Evolutionary conservation across 2,329 filamentous ascomycete species (phyloP).

Genomic region (Xylaria polymorpha): DNA sequence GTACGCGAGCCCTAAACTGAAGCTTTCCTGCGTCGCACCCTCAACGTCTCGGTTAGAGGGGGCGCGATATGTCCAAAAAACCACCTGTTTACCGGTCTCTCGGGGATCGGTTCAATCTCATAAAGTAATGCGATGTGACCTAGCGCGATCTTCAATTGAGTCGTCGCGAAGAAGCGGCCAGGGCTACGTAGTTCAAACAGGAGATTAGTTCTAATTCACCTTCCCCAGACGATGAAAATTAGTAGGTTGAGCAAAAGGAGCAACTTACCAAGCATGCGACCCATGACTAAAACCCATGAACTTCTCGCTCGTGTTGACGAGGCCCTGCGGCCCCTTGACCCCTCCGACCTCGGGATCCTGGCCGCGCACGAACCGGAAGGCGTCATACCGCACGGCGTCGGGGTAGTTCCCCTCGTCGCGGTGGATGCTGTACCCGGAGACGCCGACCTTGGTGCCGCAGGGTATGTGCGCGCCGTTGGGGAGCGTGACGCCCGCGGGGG

Average conservation of each 20-base stretch:
- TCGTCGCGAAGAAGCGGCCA: slow-evolving; percentile 55
- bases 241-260: not conserved
- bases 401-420: slow-evolving; percentile 51
- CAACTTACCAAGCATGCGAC: slow-evolving; percentile 51
- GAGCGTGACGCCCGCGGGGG: slow-evolving; percentile 49
- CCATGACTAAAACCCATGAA: slow-evolving; percentile 55
- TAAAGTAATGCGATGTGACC: slow-evolving; percentile 51
- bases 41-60: slow-evolving; percentile 42
- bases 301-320: slow-evolving; percentile 50
- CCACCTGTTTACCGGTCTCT: slow-evolving; percentile 45
- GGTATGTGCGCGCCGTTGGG: slow-evolving; percentile 52
- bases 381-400: slow-evolving; percentile 51
- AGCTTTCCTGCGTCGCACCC: slow-evolving; percentile 40
- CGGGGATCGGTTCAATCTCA: slow-evolving; percentile 51
- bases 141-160: slow-evolving; percentile 54
- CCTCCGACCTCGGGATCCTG: not conserved
- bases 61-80: slow-evolving; percentile 49
- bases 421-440: slow-evolving; percentile 51
- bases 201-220: slow-evolving; percentile 11
- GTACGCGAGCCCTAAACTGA: not conserved
- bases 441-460: slow-evolving; percentile 51
- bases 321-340: slow-evolving; percentile 37
- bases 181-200: slow-evolving; percentile 42
- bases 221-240: too few species aligned
- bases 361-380: slow-evolving; percentile 53